Conservation (phyloP, 768 basidiomycete genomes). For the Tricholoma furcatifolium region DNA sequence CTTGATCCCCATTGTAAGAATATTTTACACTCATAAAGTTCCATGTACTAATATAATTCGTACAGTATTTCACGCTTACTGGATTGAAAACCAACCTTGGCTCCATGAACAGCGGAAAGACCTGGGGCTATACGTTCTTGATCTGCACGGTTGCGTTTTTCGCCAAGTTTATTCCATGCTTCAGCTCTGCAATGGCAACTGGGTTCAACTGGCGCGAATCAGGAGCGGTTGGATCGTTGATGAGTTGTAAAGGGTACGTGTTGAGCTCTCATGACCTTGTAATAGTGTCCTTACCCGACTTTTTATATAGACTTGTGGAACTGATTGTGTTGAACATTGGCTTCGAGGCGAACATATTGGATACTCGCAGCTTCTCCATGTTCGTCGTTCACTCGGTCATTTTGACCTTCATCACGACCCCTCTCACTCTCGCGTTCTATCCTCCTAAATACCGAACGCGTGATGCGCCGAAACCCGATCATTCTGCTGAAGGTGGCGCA, state of each 20-base stretch:
- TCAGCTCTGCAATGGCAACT: slow-evolving; percentile 48
- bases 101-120: slow-evolving; percentile 66
- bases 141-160: slow-evolving; percentile 73
- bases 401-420: slow-evolving; percentile 83
- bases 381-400: slow-evolving; percentile 80
- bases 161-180: slow-evolving; percentile 78
- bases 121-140: slow-evolving; percentile 80
- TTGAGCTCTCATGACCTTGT: background rate
- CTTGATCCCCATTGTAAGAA: slow-evolving; percentile 70
- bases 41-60: too few relatives aligned
- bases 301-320: slow-evolving; percentile 59
- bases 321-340: slow-evolving; percentile 93
- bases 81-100: slow-evolving; percentile 82
- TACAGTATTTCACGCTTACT: slow-evolving; percentile 75
- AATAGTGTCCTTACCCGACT: background rate
- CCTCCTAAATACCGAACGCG: slow-evolving; percentile 57
- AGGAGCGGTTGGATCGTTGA: slow-evolving; percentile 80
- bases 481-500: slow-evolving; percentile 21
- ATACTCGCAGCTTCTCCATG: slow-evolving; percentile 78
- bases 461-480: slow-evolving; percentile 20
- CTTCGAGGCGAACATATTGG: slow-evolving; percentile 61
- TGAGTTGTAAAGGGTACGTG: slow-evolving; percentile 88
- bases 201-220: slow-evolving; percentile 79
- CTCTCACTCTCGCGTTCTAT: slow-evolving; percentile 76
- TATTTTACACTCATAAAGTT: background rate